Conservation (phyloP, 2,329 filamentous ascomycete genomes). For the Myriosclerotinia curreyana region DNA sequence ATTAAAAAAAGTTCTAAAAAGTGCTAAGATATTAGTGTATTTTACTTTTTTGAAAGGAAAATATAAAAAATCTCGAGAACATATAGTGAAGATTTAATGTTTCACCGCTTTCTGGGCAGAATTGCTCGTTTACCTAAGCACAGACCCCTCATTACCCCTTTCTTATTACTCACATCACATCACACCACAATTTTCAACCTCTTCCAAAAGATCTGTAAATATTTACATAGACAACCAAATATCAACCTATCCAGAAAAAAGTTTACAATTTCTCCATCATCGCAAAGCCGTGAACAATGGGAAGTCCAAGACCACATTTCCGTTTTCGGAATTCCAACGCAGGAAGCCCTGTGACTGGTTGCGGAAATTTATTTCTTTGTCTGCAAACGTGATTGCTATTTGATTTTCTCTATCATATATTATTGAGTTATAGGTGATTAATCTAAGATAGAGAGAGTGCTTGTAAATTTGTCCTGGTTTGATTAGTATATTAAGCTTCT, state of each 20-base stretch:
- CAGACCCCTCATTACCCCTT: neutral
- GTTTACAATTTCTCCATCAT: neutral
- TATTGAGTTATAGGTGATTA: neutral
- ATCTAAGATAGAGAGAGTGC: neutral
- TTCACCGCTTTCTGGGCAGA: neutral
- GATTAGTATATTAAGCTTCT: neutral
- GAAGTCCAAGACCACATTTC: neutral
- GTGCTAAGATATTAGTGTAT: no score
- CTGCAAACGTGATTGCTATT: neutral
- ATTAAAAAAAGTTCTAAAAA: no score
- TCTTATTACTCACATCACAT: neutral
- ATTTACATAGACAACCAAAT: neutral
- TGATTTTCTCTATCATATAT: neutral
- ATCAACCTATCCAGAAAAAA: fast-evolving
- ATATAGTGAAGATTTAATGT: no score
- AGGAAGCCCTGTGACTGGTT: constrained; percentile 13
- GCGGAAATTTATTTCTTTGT: constrained; percentile 2
- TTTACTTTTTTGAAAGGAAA: no score
- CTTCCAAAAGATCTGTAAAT: neutral
- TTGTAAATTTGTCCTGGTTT: neutral
- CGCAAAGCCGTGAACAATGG: constrained; percentile 16
- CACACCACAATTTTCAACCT: neutral
- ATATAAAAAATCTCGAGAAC: no score
- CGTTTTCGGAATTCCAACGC: neutral
- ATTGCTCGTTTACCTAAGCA: neutral